phyloP scores from a whole-genome alignment of 805 yeast species.

The Candida easanensis region DNA sequence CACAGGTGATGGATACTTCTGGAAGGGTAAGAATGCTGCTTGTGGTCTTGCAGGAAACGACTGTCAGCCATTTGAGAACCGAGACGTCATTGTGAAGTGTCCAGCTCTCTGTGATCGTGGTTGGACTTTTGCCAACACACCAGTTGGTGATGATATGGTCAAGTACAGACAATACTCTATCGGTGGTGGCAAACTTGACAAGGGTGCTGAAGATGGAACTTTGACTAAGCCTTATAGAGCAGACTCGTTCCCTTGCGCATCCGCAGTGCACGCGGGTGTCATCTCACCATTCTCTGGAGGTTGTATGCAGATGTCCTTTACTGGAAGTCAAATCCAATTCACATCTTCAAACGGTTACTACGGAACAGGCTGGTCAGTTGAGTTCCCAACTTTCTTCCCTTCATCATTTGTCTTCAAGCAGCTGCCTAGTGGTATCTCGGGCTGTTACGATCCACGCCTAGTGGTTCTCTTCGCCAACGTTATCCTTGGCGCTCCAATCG shows the following conservation, averaged over 20 bases:
- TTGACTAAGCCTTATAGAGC: slow-evolving; percentile 71
- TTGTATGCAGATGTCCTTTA: slow-evolving; percentile 59
- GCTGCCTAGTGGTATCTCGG: slow-evolving; percentile 37
- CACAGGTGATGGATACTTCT: slow-evolving; percentile 43
- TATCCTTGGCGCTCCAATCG: slow-evolving; percentile 58
- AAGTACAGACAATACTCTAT: slow-evolving; percentile 72
- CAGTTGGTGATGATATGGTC: slow-evolving; percentile 66
- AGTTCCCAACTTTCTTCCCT: slow-evolving; percentile 72
- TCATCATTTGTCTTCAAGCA: slow-evolving; percentile 61
- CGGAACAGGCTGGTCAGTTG: slow-evolving; percentile 49
- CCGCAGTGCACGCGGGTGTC: slow-evolving; percentile 84
- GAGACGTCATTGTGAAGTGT: slow-evolving; percentile 62
- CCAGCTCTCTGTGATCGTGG: slow-evolving; percentile 86
- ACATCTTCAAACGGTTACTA: slow-evolving; percentile 45
- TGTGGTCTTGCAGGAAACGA: slow-evolving; percentile 73
- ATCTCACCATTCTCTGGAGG: slow-evolving; percentile 77
- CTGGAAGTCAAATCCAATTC: slow-evolving; percentile 52
- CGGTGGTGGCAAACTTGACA: slow-evolving; percentile 62
- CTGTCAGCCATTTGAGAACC: slow-evolving; percentile 47
- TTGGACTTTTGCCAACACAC: slow-evolving; percentile 69
- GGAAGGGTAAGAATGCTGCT: slow-evolving; percentile 72
- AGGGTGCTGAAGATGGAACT: slow-evolving; percentile 20
- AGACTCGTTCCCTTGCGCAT: slow-evolving; percentile 86
- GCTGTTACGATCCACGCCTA: slow-evolving; percentile 70
- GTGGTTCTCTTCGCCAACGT: slow-evolving; percentile 56